Percentiles rank a stretch among this genome's conserved stretches.
Conservation (phyloP, 345 rosid species). For the Linum lewisii region DNA sequence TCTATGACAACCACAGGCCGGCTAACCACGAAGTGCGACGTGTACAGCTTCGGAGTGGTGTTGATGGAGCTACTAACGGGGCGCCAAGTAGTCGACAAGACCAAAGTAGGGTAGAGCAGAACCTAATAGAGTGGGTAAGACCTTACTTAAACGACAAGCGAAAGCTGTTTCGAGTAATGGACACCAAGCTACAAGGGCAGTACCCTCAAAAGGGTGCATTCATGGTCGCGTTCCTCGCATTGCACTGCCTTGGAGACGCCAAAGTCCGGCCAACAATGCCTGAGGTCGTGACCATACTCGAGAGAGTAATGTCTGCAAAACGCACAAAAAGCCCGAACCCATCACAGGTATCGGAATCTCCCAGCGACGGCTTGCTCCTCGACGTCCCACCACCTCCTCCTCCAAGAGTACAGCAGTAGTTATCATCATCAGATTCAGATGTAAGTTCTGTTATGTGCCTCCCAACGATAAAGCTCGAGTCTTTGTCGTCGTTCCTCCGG, state of each 20-base stretch:
- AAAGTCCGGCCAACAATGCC: conserved; percentile 60
- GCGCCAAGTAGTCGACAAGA: conserved; percentile 37
- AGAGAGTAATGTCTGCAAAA: conserved; percentile 23
- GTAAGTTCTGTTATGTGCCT: conserved; percentile 4
- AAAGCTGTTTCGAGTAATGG: conserved; percentile 7
- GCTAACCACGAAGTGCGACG: conserved; percentile 52
- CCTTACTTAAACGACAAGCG: conserved; percentile 7
- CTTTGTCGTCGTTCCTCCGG: too few species aligned
- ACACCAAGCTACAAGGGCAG: conserved; percentile 21
- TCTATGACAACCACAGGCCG: conserved; percentile 33
- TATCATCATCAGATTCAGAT: too few species aligned
- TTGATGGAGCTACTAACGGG: conserved; percentile 58
- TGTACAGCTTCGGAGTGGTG: conserved; percentile 71
- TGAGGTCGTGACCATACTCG: conserved; percentile 39
- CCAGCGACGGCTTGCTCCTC: neutral
- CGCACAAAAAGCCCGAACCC: conserved; percentile 5
- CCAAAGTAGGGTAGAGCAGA: conserved; percentile 2
- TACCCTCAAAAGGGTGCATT: conserved; percentile 56
- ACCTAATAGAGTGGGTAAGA: conserved; percentile 9
- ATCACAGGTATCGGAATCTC: conserved; percentile 10
- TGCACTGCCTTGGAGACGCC: conserved; percentile 48
- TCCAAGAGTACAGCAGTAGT: conserved; percentile 8
- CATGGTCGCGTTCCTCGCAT: conserved; percentile 44
- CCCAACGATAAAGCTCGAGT: neutral
- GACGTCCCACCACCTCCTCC: conserved; percentile 12